These are phyloP conservation scores for Solanum rostratum DNA, from an alignment of 257 asterid species.

Conservation along the genomic window DNA sequence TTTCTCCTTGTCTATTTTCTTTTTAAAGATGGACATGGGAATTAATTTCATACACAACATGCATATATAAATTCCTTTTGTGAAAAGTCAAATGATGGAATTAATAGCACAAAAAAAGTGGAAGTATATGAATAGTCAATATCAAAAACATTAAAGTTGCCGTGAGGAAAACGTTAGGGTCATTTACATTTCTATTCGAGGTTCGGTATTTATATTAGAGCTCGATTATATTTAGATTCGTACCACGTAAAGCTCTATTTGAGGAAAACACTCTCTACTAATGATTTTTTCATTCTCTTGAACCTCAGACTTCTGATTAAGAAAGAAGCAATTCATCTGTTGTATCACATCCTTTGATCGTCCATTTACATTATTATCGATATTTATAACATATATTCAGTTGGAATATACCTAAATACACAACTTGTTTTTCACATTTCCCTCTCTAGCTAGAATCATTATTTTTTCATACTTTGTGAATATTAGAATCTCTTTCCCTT, in stretches of 20 bases:
- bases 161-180: not conserved
- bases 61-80: not conserved
- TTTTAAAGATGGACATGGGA: not conserved
- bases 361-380: not conserved
- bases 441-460: not conserved
- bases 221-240: too few species aligned
- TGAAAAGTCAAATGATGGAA: not conserved
- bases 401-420: not conserved
- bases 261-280: too few species aligned
- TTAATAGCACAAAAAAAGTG: not conserved
- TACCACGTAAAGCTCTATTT: too few species aligned
- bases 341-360: too few species aligned
- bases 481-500: not conserved
- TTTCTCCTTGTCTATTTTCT: not conserved
- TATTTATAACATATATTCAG: not conserved
- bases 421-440: not conserved
- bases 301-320: too few species aligned
- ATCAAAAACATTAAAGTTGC: not conserved
- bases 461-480: not conserved
- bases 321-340: too few species aligned
- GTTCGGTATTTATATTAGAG: too few species aligned
- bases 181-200: not conserved
- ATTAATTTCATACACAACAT: not conserved
- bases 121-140: not conserved
- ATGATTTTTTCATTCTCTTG: too few species aligned